Evolutionary conservation across 805 yeast genomes (phyloP).

Genomic region (Tetrapisispora taiwanensis): DNA sequence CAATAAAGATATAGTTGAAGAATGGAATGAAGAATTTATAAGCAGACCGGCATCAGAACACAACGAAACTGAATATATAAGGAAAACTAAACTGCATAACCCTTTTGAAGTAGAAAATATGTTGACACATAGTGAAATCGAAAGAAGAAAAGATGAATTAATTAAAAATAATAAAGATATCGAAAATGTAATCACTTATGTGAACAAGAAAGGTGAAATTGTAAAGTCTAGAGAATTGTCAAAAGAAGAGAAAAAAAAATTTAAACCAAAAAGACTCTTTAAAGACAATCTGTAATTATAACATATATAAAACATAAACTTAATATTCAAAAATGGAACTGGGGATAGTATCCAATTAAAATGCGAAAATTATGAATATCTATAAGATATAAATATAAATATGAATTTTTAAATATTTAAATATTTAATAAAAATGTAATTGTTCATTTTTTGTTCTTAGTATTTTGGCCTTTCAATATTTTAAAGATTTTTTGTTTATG

Average conservation of each 20-base stretch:
- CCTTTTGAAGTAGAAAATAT: constrained; percentile 12
- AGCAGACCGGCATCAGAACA: constrained; percentile 11
- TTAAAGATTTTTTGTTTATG: constrained; percentile 55
- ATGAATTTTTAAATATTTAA: not conserved
- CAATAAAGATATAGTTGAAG: constrained; percentile 23
- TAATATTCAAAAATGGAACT: not conserved
- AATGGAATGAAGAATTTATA: constrained; percentile 22
- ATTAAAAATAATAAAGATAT: constrained; percentile 15
- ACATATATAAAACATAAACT: not conserved
- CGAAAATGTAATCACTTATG: constrained; percentile 21
- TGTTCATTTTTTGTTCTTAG: not conserved
- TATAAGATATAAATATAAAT: not conserved
- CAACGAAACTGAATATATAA: constrained; percentile 6
- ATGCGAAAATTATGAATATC: not conserved
- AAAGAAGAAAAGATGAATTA: constrained; percentile 9
- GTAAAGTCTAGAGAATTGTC: constrained; percentile 18
- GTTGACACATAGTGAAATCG: constrained; percentile 9
- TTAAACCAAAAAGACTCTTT: constrained; percentile 26
- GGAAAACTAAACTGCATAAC: constrained; percentile 4
- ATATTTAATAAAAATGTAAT: not conserved
- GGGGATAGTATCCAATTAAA: not conserved
- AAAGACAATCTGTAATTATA: not conserved
- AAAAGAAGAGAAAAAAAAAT: constrained; percentile 14
- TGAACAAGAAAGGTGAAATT: constrained; percentile 29
- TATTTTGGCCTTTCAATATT: constrained; percentile 37